Evolutionary conservation across 2,329 filamentous ascomycete species (phyloP), one percentile per base, ranked within the genome.

Genomic region (Sporothrix globosa): DNA sequence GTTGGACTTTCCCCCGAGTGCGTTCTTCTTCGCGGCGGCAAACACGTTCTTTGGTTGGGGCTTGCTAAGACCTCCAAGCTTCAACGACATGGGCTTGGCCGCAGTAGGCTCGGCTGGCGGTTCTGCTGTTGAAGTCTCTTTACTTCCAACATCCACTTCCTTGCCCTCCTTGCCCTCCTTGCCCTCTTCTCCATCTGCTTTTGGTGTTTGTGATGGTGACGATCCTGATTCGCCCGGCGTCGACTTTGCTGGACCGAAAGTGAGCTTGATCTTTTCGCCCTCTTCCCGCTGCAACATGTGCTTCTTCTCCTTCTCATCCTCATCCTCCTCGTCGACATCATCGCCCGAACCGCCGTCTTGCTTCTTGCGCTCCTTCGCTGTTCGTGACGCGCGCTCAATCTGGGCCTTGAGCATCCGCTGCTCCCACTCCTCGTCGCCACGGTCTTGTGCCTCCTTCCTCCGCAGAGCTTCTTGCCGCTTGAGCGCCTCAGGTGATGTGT

Each of bases 341-440:
- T 76, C 79, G 10, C 80, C 79, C 11, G 77, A 78, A 54, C 84
- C 83, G 13, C 82, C 85, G 60, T 85, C 85, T 2, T 80, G 80
- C 10, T 78, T 80, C 27, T 79, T 80, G 19, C 82, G 80, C 24
- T 79, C 80, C 70, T 86, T 84, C 3, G 84, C 86, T 66, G 87
- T 86, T 72, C 85, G 86, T 75, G 88, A 85, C 2, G 94, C 94
- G 71, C 91, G 84, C 78, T 88, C 87, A 65, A 98, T 92, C 83
- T 98, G 96, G 77, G 92, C 91, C 76, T 87, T 86, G 58, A 99
- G 90, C 82, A 94, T 84, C 77, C 87, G 88, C 80, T 95, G 91
- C 81, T 98, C 94, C 65, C 93, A 82, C 80, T 96, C 92, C 78
- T 98, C 95, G 75, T 97, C 94, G 2, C 93, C 93, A 75, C 92